Conservation (phyloP, 768 basidiomycete species). For the Boletales sp. region DNA sequence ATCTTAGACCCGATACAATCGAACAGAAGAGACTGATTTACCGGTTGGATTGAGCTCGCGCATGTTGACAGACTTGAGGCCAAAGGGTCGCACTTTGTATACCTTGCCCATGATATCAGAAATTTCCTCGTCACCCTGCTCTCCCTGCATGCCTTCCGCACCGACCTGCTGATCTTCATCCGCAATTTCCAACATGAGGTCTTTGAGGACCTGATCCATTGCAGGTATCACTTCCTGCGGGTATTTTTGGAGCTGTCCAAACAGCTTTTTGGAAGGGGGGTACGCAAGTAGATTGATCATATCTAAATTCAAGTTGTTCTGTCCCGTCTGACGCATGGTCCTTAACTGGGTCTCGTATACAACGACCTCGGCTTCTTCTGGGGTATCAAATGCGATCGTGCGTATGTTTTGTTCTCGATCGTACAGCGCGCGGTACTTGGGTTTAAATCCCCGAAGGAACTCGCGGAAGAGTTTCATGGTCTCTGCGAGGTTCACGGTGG, state of each 20-base stretch:
- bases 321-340: conserved; percentile 87
- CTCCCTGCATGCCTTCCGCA: conserved; percentile 71
- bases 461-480: conserved; percentile 89
- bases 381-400: conserved; percentile 49
- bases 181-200: conserved; percentile 84
- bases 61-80: conserved; percentile 85
- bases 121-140: conserved; percentile 80
- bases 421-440: conserved; percentile 75
- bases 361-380: conserved; percentile 63
- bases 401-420: conserved; percentile 60
- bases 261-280: conserved; percentile 78
- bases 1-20: background rate
- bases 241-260: conserved; percentile 83
- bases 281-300: conserved; percentile 82
- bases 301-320: conserved; percentile 91
- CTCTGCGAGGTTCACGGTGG: conserved; percentile 87
- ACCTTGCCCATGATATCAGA: conserved; percentile 81
- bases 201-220: conserved; percentile 95
- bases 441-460: conserved; percentile 90
- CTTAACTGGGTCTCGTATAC: conserved; percentile 81
- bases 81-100: conserved; percentile 93
- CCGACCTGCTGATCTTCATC: conserved; percentile 75
- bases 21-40: conserved; percentile 29
- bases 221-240: conserved; percentile 97
- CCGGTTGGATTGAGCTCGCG: conserved; percentile 91